Base-by-base conservation (phyloP, 331 rosid genomes). In the Spiraea crenata region DNA sequence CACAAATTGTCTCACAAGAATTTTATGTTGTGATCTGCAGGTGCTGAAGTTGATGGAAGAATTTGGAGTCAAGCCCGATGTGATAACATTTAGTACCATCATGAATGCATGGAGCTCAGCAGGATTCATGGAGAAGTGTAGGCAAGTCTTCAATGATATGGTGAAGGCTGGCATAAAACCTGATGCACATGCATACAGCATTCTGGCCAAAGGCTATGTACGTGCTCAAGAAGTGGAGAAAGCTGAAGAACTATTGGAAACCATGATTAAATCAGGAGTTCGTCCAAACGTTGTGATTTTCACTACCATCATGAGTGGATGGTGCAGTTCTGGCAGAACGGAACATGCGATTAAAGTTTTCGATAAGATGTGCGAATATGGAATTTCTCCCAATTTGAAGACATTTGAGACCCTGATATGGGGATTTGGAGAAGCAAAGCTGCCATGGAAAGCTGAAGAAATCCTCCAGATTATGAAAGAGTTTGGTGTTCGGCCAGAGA, bases 41-140 rank as follows among this genome's bases (percentile, higher is more conserved):
- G 92, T 87, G 67, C 68, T 85, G 78, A 73, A 57, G 76, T 72
- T 89, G 89, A 87, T 87, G 96, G 70, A 74, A 45, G 90, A 89
- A 74, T 85, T 73, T 65, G 80, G 81, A 31, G 82, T 89, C 67
- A 77, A 78, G 73, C 90, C 90, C 59, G 96, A 89, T 70, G 86
- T 89, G 74, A 71, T 89, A 73, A 85, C 96, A 62, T 89, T 69
- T 60, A 89, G 92, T 67, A 80, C 89, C 40, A 82, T 87, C 68
- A 85, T 89, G 92, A 89, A 87, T 87, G 92, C 87, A 47, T 89
- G 92, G 96, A 83, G 96, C 89, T 75, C 85, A 67, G 92, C 92
- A 20, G 90, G 96, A 75, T 83, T 80, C 74, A 72, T 85, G 83
- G 89, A 69, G 63, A 85, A 87, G 70, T 81, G 89, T 84, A 81